These are phyloP conservation scores for Alternaria infectoria DNA, from an alignment of 2,329 filamentous ascomycete genomes.

Conservation along the genomic window DNA sequence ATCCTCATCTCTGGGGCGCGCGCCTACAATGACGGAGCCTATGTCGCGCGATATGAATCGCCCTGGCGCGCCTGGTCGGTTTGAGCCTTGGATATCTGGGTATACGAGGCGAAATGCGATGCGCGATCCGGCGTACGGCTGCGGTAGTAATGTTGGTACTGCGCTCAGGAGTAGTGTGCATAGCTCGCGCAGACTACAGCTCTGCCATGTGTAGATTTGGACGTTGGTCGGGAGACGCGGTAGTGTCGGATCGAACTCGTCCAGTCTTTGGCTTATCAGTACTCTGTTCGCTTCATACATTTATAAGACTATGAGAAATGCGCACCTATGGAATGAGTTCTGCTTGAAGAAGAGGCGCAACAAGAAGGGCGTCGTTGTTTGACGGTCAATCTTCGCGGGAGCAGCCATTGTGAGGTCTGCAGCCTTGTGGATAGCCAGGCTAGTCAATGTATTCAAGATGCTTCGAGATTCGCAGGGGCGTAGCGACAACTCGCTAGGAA, in stretches of 20 bases:
- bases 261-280: conserved; percentile 57
- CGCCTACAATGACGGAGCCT: conserved; percentile 76
- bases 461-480: not conserved
- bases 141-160: conserved; percentile 72
- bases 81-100: conserved; percentile 68
- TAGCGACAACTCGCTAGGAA: not conserved
- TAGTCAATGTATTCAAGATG: not conserved
- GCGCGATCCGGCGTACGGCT: conserved; percentile 78
- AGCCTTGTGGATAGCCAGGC: not conserved
- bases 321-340: conserved; percentile 73
- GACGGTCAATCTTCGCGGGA: conserved; percentile 63
- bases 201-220: conserved; percentile 85
- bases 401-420: conserved; percentile 39
- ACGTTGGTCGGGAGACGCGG: conserved; percentile 69
- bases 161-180: conserved; percentile 75
- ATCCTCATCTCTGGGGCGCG: conserved; percentile 42
- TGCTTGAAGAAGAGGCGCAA: conserved; percentile 84
- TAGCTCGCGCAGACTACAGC: conserved; percentile 81
- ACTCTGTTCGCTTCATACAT: not conserved
- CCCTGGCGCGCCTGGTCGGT: conserved; percentile 54
- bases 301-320: not conserved
- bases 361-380: conserved; percentile 79
- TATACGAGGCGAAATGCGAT: conserved; percentile 88
- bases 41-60: conserved; percentile 81
- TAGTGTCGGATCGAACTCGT: conserved; percentile 67